These are phyloP conservation scores for Domatiomyces catenatus DNA, from an alignment of 2,329 filamentous ascomycete genomes.

Conservation along the genomic window DNA sequence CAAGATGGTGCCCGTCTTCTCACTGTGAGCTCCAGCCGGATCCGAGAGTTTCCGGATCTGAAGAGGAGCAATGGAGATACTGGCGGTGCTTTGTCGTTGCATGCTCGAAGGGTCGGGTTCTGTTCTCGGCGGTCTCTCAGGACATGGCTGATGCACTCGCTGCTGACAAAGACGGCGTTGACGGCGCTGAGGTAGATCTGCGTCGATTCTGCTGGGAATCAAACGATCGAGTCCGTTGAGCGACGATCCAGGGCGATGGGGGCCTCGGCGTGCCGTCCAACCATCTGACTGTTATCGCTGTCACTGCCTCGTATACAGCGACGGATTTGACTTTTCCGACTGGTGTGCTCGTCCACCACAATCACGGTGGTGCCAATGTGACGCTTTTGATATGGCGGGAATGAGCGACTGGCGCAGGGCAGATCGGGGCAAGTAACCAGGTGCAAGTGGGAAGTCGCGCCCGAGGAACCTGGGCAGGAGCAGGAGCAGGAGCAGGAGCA, in stretches of 20 bases:
- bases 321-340: background rate
- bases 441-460: too few relatives aligned
- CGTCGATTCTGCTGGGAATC: background rate
- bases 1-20: constrained; percentile 36
- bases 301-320: background rate
- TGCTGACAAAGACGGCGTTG: background rate
- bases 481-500: too few relatives aligned
- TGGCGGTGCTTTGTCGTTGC: constrained; percentile 3
- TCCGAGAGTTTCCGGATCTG: constrained; percentile 10
- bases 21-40: constrained; percentile 59
- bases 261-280: background rate
- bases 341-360: background rate
- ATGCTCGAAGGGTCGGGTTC: background rate
- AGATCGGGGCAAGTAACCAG: too few relatives aligned
- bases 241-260: background rate
- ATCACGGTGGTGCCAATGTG: too few relatives aligned
- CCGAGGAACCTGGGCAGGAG: too few relatives aligned
- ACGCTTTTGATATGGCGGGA: too few relatives aligned
- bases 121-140: background rate
- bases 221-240: background rate
- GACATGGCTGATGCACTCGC: background rate
- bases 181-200: background rate
- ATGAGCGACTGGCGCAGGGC: too few relatives aligned
- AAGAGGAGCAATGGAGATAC: constrained; percentile 19
- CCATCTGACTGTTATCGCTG: background rate